Percentiles rank a stretch among this genome's conserved stretches.
Evolutionary conservation across 305 asterid species (phyloP).

Genomic region (Ilex paraguariensis): DNA sequence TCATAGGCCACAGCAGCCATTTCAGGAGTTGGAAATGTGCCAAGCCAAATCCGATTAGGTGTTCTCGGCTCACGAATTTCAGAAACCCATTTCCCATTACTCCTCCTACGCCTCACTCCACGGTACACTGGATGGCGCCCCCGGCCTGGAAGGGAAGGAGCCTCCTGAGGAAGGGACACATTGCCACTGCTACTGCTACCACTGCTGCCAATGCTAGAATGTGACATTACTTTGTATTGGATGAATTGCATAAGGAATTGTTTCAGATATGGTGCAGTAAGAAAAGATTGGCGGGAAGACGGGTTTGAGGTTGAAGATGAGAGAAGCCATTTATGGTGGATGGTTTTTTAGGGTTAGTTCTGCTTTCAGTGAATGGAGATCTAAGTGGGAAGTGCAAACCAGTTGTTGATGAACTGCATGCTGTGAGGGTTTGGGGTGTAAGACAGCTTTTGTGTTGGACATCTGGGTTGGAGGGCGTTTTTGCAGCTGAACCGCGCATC

Average conservation of each 20-base stretch:
- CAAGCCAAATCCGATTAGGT: constrained; percentile 76
- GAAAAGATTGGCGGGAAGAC: not conserved
- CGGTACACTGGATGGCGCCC: constrained; percentile 48
- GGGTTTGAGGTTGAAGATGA: constrained; percentile 14
- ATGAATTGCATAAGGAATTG: constrained; percentile 10
- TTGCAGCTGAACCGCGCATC: constrained; percentile 1
- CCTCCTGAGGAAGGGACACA: not conserved
- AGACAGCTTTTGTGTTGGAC: constrained; percentile 46
- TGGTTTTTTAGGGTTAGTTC: constrained; percentile 1
- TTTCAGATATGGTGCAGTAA: not conserved
- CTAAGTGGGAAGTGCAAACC: constrained; percentile 35
- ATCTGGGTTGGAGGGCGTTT: constrained; percentile 50
- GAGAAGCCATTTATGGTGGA: constrained; percentile 45
- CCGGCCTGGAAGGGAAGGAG: not conserved
- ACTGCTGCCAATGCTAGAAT: constrained; percentile 13
- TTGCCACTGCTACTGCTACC: constrained; percentile 4
- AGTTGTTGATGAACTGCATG: constrained; percentile 30
- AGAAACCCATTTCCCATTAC: constrained; percentile 71
- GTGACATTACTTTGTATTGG: constrained; percentile 17
- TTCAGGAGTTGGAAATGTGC: constrained; percentile 65
- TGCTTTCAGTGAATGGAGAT: constrained; percentile 1
- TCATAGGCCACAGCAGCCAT: constrained; percentile 79
- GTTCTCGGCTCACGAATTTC: constrained; percentile 76
- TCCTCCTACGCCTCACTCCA: constrained; percentile 57
- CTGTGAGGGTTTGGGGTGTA: constrained; percentile 57